Evolutionary conservation across 116 monocot genomes (phyloP).

Genomic region (Cymodocea nodosa): DNA sequence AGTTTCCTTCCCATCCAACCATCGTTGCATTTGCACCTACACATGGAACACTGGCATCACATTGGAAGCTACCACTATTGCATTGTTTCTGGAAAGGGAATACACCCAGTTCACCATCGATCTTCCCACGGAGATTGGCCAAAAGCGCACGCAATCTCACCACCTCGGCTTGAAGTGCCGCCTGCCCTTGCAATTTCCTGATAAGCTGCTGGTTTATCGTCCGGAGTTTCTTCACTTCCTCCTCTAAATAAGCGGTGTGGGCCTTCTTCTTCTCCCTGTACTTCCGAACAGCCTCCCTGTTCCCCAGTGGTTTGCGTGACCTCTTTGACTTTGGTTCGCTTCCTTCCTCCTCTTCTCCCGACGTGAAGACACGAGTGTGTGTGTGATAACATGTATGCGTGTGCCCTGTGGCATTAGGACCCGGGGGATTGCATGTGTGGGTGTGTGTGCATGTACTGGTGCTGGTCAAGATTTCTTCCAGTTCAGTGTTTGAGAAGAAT

Average conservation of each 20-base stretch:
- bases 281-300: constrained; percentile 80
- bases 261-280: constrained; percentile 96
- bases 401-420: constrained; percentile 23
- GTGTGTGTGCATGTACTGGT: constrained; percentile 78
- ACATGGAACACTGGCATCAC: constrained; percentile 21
- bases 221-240: constrained; percentile 66
- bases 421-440: constrained; percentile 86
- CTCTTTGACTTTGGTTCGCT: constrained; percentile 23
- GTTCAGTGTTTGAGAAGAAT: constrained; percentile 12
- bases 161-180: constrained; percentile 62
- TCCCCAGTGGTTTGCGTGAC: constrained; percentile 44
- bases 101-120: constrained; percentile 51
- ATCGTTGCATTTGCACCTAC: constrained; percentile 5
- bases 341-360: constrained; percentile 16
- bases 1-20: constrained; percentile 33
- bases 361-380: constrained; percentile 62
- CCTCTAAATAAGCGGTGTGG: constrained; percentile 59
- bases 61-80: constrained; percentile 17
- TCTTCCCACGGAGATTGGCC: constrained; percentile 49
- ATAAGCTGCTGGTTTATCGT: constrained; percentile 46
- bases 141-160: constrained; percentile 44
- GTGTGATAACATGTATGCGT: constrained; percentile 83
- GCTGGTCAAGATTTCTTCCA: constrained; percentile 54
- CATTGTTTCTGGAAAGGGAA: constrained; percentile 52
- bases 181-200: constrained; percentile 63